A percentile compares a stretch with the other conserved stretches of the same genome.
Evolutionary conservation across 441 rosid genomes (phyloP).

Genomic region (Bruguiera hainesii): DNA sequence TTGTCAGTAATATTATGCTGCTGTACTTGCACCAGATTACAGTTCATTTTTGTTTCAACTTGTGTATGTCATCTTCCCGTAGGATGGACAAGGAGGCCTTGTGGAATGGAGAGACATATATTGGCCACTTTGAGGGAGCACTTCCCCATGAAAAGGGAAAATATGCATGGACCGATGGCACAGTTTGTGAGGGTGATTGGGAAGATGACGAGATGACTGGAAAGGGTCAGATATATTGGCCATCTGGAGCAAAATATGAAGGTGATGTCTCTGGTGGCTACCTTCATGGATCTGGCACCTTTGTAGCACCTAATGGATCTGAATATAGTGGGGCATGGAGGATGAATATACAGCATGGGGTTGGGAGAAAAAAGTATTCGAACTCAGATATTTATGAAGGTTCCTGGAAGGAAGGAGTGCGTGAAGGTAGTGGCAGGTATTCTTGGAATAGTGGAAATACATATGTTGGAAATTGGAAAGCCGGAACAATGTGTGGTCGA

Average conservation of each 20-base stretch:
- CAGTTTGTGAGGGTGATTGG: constrained; percentile 87
- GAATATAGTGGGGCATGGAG: constrained; percentile 79
- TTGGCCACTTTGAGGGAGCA: constrained; percentile 53
- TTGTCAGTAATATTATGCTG: neutral
- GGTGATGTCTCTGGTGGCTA: constrained; percentile 88
- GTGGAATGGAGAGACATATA: constrained; percentile 66
- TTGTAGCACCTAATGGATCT: constrained; percentile 56
- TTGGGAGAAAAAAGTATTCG: constrained; percentile 69
- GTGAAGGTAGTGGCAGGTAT: constrained; percentile 78
- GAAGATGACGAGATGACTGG: constrained; percentile 86
- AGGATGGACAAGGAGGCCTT: constrained; percentile 52
- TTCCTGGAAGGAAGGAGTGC: constrained; percentile 89
- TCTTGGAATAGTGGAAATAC: constrained; percentile 75
- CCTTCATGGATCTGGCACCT: constrained; percentile 78
- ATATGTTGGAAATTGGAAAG: constrained; percentile 83
- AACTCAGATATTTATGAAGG: constrained; percentile 87
- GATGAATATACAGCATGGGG: constrained; percentile 79
- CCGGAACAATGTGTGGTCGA: constrained; percentile 80
- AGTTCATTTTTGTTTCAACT: neutral
- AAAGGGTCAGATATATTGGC: constrained; percentile 67
- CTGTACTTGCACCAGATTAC: neutral
- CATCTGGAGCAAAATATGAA: constrained; percentile 70
- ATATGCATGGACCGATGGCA: constrained; percentile 70
- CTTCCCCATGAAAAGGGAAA: constrained; percentile 81
- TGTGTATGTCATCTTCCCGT: constrained; percentile 14